Conservation (phyloP, 2,329 filamentous ascomycete species). For the Penicillium griseofulvum region DNA sequence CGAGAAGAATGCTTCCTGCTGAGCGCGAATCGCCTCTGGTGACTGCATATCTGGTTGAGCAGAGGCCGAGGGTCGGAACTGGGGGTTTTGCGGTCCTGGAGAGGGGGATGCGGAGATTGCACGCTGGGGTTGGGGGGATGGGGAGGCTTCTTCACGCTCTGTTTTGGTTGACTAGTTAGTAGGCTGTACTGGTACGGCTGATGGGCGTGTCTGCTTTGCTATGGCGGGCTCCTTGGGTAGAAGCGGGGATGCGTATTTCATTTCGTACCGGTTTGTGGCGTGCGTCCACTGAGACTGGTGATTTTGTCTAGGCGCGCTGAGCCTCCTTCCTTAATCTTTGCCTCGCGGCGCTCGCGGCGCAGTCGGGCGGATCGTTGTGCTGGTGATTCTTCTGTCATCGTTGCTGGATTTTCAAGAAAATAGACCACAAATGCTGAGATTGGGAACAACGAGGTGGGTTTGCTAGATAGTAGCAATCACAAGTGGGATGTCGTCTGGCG, state of each 20-base stretch:
- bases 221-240: neutral
- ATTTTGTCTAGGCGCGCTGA: slow-evolving; percentile 61
- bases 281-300: slow-evolving; percentile 57
- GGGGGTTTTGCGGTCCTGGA: slow-evolving; percentile 24
- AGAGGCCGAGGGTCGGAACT: slow-evolving; percentile 15
- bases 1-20: slow-evolving; percentile 44
- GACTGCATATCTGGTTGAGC: slow-evolving; percentile 27
- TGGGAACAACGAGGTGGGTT: neutral
- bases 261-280: slow-evolving; percentile 40
- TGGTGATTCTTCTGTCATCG: slow-evolving; percentile 47
- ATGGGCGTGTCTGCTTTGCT: neutral
- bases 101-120: slow-evolving; percentile 29
- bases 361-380: slow-evolving; percentile 55
- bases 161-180: slow-evolving; percentile 11
- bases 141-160: slow-evolving; percentile 28
- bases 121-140: slow-evolving; percentile 16
- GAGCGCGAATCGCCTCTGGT: slow-evolving; percentile 36
- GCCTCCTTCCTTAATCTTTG: slow-evolving; percentile 60
- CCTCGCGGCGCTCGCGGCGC: slow-evolving; percentile 62
- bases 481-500: neutral
- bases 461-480: neutral
- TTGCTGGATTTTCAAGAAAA: neutral
- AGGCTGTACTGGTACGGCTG: neutral
- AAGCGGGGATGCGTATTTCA: neutral
- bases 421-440: neutral